These are phyloP conservation scores for Capronia epimyces DNA, from an alignment of 2,329 filamentous ascomycete species.

Conservation along the genomic window DNA sequence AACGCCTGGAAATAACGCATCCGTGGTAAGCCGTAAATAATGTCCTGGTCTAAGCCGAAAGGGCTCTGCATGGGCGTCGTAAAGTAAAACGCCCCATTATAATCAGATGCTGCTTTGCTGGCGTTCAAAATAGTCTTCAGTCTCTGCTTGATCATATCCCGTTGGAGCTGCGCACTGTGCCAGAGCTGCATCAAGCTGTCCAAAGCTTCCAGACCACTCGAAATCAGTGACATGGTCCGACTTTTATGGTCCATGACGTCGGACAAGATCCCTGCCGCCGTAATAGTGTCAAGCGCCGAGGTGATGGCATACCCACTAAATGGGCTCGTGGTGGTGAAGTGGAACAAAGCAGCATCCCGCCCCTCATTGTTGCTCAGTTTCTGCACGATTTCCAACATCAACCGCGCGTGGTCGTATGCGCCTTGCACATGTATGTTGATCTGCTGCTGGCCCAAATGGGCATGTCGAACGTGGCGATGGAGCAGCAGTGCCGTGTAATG, in stretches of 20 bases:
- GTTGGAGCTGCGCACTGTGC: slow-evolving; percentile 53
- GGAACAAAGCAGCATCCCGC: slow-evolving; percentile 8
- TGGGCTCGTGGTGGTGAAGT: slow-evolving; percentile 49
- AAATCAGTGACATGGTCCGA: slow-evolving; percentile 49
- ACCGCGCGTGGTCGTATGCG: slow-evolving; percentile 19
- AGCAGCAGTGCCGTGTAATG: slow-evolving; percentile 25
- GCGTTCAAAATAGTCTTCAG: slow-evolving; percentile 41
- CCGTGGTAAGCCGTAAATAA: slow-evolving; percentile 38
- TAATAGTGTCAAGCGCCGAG: slow-evolving; percentile 62
- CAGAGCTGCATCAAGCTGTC: slow-evolving; percentile 55
- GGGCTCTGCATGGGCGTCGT: slow-evolving; percentile 38
- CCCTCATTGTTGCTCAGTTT: slow-evolving; percentile 16
- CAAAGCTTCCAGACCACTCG: slow-evolving; percentile 50
- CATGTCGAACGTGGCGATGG: slow-evolving; percentile 22
- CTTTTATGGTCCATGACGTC: slow-evolving; percentile 41
- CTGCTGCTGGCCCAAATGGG: slow-evolving; percentile 3
- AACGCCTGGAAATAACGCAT: slow-evolving; percentile 33
- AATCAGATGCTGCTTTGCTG: slow-evolving; percentile 35
- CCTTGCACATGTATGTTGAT: slow-evolving; percentile 13
- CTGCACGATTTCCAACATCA: slow-evolving; percentile 19
- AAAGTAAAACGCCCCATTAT: slow-evolving; percentile 36
- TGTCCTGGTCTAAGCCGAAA: slow-evolving; percentile 40
- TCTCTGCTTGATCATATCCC: slow-evolving; percentile 46
- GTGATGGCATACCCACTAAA: slow-evolving; percentile 59
- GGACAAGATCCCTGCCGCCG: slow-evolving; percentile 52